A percentile compares a stretch with the other conserved stretches of the same genome.
These are phyloP conservation scores for Betula pendula DNA, from an alignment of 306 rosid genomes.

Conservation along the genomic window DNA sequence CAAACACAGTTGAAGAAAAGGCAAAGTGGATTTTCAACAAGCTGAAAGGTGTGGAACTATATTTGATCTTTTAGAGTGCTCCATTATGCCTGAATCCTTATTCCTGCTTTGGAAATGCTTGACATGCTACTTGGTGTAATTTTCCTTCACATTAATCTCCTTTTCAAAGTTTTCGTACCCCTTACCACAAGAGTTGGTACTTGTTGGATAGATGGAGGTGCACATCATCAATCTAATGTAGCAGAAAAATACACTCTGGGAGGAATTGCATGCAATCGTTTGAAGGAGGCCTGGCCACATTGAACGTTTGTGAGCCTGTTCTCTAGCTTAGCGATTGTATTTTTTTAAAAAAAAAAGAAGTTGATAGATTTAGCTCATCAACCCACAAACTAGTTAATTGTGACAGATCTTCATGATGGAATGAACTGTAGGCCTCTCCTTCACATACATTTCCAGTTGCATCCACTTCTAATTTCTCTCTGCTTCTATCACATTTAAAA, in stretches of 20 bases:
- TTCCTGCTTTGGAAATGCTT: background rate
- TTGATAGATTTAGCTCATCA: background rate
- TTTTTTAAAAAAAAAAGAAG: background rate
- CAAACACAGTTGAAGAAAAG: slow-evolving; percentile 90
- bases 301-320: background rate
- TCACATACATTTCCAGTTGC: background rate
- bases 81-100: background rate
- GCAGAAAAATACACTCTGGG: background rate
- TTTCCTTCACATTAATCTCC: background rate
- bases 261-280: background rate
- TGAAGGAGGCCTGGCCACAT: background rate
- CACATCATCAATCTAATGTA: background rate
- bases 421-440: background rate
- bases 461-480: background rate
- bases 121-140: background rate
- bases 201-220: background rate
- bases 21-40: slow-evolving; percentile 98
- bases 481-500: background rate
- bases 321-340: background rate
- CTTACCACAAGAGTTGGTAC: background rate
- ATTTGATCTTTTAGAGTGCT: background rate
- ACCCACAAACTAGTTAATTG: background rate
- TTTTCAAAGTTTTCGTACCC: background rate
- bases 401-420: background rate
- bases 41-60: slow-evolving; percentile 62